Conservation (phyloP, 192 early-diverging fungal genomes). For the Coemansia sp. region DNA sequence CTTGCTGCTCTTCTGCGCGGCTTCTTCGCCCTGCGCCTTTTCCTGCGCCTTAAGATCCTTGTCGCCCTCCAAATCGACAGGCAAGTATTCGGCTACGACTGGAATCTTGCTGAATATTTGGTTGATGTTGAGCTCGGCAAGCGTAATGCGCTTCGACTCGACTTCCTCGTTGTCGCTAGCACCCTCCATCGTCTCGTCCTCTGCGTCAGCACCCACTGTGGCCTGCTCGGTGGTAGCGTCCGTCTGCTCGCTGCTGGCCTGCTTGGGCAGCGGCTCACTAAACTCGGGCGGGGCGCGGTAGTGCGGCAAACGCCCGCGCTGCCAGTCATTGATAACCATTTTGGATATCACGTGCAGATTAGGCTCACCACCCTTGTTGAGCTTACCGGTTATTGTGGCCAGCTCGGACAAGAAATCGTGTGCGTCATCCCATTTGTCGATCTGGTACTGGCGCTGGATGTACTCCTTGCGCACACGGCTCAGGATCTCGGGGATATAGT, state of each 20-base stretch:
- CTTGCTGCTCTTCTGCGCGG: slow-evolving; percentile 20
- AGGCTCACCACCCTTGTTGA: slow-evolving; percentile 97
- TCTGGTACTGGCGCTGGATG: slow-evolving; percentile 86
- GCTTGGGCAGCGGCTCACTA: slow-evolving; percentile 25
- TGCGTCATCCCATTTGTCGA: slow-evolving; percentile 80
- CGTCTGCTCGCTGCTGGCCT: slow-evolving; percentile 7
- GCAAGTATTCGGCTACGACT: slow-evolving; percentile 79
- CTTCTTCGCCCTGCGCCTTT: slow-evolving; percentile 54
- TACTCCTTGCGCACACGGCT: slow-evolving; percentile 86
- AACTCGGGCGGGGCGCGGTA: slow-evolving; percentile 78
- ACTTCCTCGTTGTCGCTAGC: slow-evolving; percentile 21
- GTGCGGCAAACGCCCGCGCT: slow-evolving; percentile 95
- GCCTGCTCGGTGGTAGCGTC: slow-evolving; percentile 5
- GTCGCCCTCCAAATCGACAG: slow-evolving; percentile 76
- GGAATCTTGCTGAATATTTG: slow-evolving; percentile 92
- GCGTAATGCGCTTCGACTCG: slow-evolving; percentile 9
- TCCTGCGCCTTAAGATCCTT: slow-evolving; percentile 59
- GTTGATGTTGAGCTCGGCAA: slow-evolving; percentile 63
- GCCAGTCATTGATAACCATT: slow-evolving; percentile 99
- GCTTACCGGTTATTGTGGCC: slow-evolving; percentile 81
- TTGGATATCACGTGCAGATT: slow-evolving; percentile 87
- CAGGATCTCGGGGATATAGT: slow-evolving; percentile 84
- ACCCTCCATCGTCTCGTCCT: slow-evolving; percentile 38
- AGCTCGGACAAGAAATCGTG: slow-evolving; percentile 91
- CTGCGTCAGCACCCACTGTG: slow-evolving; percentile 11